phyloP scores from a whole-genome alignment of 1,284 basidiomycete genomes.

The Ceratobasidium sp. region DNA sequence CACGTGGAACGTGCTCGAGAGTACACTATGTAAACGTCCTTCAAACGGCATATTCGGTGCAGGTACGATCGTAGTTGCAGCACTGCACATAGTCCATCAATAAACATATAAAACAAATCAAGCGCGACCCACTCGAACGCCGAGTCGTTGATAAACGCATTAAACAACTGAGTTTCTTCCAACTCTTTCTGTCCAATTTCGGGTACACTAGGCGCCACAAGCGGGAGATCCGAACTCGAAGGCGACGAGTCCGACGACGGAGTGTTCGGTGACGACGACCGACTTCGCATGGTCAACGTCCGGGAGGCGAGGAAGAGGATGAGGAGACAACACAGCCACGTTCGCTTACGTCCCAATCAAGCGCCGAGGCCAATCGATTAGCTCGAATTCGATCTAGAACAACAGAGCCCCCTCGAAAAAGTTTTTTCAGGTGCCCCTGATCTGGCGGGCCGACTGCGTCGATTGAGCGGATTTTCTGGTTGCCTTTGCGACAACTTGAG shows the following conservation, averaged over 20 bases:
- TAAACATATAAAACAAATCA: neutral
- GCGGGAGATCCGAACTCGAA: slow-evolving; percentile 43
- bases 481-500: too few species aligned
- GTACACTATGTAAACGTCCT: slow-evolving; percentile 24
- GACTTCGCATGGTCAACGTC: slow-evolving; percentile 30
- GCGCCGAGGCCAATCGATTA: slow-evolving; percentile 16
- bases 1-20: slow-evolving; percentile 39
- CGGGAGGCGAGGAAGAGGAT: neutral
- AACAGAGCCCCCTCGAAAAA: neutral
- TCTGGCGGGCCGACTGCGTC: too few species aligned
- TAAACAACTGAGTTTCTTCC: slow-evolving; percentile 28
- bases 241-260: slow-evolving; percentile 44
- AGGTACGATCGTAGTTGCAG: slow-evolving; percentile 3
- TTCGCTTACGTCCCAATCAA: neutral
- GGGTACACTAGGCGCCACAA: neutral
- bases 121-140: slow-evolving; percentile 36
- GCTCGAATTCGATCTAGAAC: slow-evolving; percentile 1
- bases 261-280: slow-evolving; percentile 44
- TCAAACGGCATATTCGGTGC: neutral
- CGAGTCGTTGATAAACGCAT: slow-evolving; percentile 36
- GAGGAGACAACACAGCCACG: slow-evolving; percentile 7
- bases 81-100: neutral
- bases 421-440: neutral
- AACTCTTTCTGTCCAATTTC: slow-evolving; percentile 12
- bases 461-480: too few species aligned